Evolutionary conservation across 2,329 filamentous ascomycete species (phyloP).

Genomic region (Cladosporium sp.): DNA sequence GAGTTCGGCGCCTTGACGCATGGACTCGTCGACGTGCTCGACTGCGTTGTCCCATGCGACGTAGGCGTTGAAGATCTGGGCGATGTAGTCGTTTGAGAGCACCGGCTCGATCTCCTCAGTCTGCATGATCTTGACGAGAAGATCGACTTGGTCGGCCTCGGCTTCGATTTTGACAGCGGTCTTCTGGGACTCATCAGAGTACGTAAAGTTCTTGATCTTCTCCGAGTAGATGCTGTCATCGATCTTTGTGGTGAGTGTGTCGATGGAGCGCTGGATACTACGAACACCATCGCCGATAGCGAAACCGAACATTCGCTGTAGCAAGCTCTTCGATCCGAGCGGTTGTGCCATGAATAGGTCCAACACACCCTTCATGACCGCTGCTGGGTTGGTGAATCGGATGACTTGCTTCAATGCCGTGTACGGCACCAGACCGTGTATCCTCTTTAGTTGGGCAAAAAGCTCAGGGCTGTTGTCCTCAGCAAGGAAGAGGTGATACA

Average conservation of each 20-base stretch:
- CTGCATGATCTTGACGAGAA: slow-evolving; percentile 78
- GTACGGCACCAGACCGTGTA: slow-evolving; percentile 93
- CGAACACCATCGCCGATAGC: slow-evolving; percentile 87
- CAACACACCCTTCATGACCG: slow-evolving; percentile 92
- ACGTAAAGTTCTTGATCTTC: slow-evolving; percentile 76
- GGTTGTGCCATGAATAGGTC: slow-evolving; percentile 95
- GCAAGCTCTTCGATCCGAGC: slow-evolving; percentile 80
- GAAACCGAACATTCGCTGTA: slow-evolving; percentile 91
- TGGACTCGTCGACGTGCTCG: slow-evolving; percentile 82
- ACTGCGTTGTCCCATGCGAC: slow-evolving; percentile 94
- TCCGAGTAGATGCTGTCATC: slow-evolving; percentile 72
- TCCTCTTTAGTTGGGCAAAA: slow-evolving; percentile 88
- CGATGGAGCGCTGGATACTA: slow-evolving; percentile 80
- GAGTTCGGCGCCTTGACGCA: slow-evolving; percentile 82
- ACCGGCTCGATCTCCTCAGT: slow-evolving; percentile 71
- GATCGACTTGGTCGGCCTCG: slow-evolving; percentile 66
- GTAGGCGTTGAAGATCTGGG: slow-evolving; percentile 85
- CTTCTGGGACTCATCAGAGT: slow-evolving; percentile 72
- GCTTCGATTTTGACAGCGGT: slow-evolving; percentile 69
- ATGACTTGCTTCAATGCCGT: slow-evolving; percentile 94
- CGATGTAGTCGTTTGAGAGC: slow-evolving; percentile 69
- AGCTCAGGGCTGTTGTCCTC: slow-evolving; percentile 97
- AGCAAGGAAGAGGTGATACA: slow-evolving; percentile 94
- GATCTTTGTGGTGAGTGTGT: slow-evolving; percentile 69
- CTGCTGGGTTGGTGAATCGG: slow-evolving; percentile 89